phyloP scores from a whole-genome alignment of 2,329 filamentous ascomycete genomes.

The Aspergillus uvarum region DNA sequence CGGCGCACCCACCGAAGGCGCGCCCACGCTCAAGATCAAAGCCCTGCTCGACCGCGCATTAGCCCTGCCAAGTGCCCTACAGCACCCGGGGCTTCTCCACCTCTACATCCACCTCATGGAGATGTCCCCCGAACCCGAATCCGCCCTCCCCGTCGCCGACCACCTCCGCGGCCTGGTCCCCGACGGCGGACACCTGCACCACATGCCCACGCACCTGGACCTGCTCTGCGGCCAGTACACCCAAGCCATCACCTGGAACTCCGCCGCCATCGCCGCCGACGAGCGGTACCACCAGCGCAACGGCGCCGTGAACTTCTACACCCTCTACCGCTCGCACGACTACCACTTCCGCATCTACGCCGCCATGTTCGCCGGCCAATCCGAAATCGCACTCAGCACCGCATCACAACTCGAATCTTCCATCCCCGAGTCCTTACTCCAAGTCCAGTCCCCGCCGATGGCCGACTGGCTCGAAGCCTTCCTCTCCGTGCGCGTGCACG shows the following conservation, averaged over 20 bases:
- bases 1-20: conserved; percentile 53
- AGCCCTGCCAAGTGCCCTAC: conserved; percentile 41
- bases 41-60: conserved; percentile 59
- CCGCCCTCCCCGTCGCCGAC: conserved; percentile 61
- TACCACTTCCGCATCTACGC: conserved; percentile 60
- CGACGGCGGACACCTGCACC: conserved; percentile 67
- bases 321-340: conserved; percentile 26
- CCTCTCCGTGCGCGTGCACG: conserved; percentile 63
- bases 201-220: conserved; percentile 77
- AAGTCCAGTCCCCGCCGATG: conserved; percentile 68
- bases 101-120: conserved; percentile 76
- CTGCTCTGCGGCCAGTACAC: conserved; percentile 69
- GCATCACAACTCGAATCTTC: conserved; percentile 58
- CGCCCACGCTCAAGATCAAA: conserved; percentile 59
- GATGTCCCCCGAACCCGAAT: conserved; percentile 67
- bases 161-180: conserved; percentile 63
- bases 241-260: conserved; percentile 65
- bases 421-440: conserved; percentile 63
- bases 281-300: conserved; percentile 61
- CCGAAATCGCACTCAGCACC: conserved; percentile 59
- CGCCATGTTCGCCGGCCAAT: conserved; percentile 71
- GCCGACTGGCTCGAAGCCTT: conserved; percentile 76
- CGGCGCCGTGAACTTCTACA: conserved; percentile 68
- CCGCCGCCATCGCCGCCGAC: conserved; percentile 65
- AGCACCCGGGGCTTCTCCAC: conserved; percentile 69